A percentile compares a stretch with the other conserved stretches of the same genome.
Conservation (phyloP, 2,329 filamentous ascomycete species). For the Ophiocordyceps unilateralis region DNA sequence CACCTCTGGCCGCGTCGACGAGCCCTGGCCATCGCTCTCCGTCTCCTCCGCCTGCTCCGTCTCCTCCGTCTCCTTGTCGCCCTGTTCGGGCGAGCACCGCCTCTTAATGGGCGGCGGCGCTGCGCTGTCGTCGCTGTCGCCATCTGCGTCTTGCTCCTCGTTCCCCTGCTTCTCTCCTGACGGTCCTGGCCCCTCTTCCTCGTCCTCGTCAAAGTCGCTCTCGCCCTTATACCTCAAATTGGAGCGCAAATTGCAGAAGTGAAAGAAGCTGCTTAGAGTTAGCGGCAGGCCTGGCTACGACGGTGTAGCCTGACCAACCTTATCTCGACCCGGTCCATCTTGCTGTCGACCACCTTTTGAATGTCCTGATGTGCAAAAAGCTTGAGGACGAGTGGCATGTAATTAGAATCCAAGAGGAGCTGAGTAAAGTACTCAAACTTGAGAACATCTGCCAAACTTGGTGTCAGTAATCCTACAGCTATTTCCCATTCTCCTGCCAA, state of each 20-base stretch:
- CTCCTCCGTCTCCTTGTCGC: conserved; percentile 7
- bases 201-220: conserved; percentile 11
- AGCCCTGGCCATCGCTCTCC: conserved; percentile 15
- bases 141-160: conserved; percentile 13
- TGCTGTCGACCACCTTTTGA: conserved; percentile 74
- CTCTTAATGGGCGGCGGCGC: conserved; percentile 67
- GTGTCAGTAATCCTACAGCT: conserved; percentile 4
- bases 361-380: conserved; percentile 89
- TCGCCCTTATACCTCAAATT: conserved; percentile 21
- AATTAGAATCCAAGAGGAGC: conserved; percentile 84
- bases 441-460: conserved; percentile 50
- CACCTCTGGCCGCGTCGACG: conserved; percentile 38
- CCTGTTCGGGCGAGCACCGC: conserved; percentile 26
- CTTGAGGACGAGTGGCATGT: conserved; percentile 81
- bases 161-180: conserved; percentile 13
- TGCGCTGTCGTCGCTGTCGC: conserved; percentile 57
- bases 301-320: conserved; percentile 34
- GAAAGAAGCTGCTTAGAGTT: conserved; percentile 56
- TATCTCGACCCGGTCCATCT: conserved; percentile 64
- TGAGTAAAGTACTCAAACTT: conserved; percentile 96
- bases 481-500: neutral
- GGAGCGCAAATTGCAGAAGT: conserved; percentile 64
- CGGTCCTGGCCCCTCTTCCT: conserved; percentile 5
- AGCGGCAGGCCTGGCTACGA: neutral
- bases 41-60: conserved; percentile 9